These are phyloP conservation scores for Clausena lansium DNA, from an alignment of 345 rosid genomes.

Conservation along the genomic window DNA sequence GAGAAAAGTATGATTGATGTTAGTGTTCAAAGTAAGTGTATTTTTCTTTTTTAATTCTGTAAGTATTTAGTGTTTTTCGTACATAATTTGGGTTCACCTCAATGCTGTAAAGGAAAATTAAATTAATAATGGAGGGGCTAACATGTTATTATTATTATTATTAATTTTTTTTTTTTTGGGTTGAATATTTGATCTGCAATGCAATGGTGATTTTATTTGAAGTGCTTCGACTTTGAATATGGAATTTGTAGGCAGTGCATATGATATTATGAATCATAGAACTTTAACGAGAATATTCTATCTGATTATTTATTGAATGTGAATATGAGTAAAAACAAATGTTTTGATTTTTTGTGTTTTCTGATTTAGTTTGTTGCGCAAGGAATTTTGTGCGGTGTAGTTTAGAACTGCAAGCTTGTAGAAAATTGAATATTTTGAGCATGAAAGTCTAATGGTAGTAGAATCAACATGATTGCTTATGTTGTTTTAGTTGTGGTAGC, in stretches of 20 bases:
- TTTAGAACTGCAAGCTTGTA: not conserved
- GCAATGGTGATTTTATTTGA: not conserved
- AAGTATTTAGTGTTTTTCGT: not conserved
- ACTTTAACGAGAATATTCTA: not conserved
- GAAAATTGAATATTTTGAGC: not conserved
- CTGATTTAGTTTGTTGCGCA: not conserved
- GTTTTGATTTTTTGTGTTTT: not conserved
- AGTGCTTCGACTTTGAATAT: not conserved
- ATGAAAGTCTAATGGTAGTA: not conserved
- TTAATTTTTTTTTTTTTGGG: not conserved
- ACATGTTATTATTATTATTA: not conserved
- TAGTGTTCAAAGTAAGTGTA: not conserved
- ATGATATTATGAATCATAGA: not conserved
- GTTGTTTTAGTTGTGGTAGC: not conserved
- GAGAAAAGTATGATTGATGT: constrained; percentile 63
- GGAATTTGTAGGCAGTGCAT: not conserved
- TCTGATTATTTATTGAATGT: not conserved
- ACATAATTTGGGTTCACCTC: not conserved
- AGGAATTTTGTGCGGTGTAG: not conserved
- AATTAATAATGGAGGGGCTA: not conserved
- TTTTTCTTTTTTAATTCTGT: not conserved
- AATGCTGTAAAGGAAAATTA: not conserved
- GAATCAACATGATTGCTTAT: not conserved
- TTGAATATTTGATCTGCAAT: not conserved
- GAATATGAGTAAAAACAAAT: not conserved